A percentile compares a stretch with the other conserved stretches of the same genome.
Conservation (phyloP, 225 moss, liverwort and hornwort species). For the Straminergon stramineum region DNA sequence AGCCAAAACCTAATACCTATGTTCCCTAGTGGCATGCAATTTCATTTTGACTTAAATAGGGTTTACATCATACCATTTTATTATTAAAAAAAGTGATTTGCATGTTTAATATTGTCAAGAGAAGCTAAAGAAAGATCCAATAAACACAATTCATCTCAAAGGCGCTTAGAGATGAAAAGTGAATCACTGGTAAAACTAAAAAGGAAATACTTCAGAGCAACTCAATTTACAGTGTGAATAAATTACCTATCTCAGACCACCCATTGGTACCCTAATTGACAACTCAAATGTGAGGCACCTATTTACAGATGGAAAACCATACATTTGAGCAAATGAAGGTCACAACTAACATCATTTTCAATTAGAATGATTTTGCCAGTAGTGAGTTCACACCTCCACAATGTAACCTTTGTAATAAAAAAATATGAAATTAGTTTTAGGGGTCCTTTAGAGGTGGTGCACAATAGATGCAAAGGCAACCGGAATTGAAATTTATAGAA, state of each 20-base stretch:
- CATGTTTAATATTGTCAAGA: background rate
- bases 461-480: background rate
- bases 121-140: background rate
- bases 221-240: background rate
- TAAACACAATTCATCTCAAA: background rate
- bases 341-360: no score
- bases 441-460: background rate
- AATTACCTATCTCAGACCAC: background rate
- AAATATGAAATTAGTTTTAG: background rate
- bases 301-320: no score
- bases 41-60: background rate
- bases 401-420: background rate
- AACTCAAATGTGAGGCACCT: background rate
- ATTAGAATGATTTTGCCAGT: background rate
- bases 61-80: background rate
- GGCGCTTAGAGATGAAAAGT: background rate
- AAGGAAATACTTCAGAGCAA: no score
- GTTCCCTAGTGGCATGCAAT: no score
- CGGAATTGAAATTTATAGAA: background rate
- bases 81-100: background rate
- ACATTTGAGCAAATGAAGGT: background rate
- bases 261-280: background rate
- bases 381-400: background rate
- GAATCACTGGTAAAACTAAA: background rate
- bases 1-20: no score